phyloP scores from a whole-genome alignment of 352 stramenopile species.

The Phytophthora lateralis region DNA sequence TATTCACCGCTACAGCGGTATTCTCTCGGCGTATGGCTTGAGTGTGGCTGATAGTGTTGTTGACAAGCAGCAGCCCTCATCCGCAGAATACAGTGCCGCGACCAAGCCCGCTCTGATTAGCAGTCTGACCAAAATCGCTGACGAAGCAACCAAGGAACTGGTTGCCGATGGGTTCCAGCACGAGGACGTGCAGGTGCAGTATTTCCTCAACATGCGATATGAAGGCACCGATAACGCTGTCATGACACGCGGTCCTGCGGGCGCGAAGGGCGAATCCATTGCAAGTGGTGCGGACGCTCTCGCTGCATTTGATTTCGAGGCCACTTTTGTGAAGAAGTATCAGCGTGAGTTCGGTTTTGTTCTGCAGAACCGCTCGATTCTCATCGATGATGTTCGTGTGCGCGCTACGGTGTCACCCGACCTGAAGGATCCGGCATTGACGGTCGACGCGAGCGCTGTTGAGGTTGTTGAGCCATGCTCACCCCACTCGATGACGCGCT shows the following conservation, averaged over 20 bases:
- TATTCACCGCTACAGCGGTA: slow-evolving; percentile 98
- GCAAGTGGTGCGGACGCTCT: slow-evolving; percentile 35
- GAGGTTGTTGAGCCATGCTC: slow-evolving; percentile 32
- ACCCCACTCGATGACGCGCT: slow-evolving; percentile 67
- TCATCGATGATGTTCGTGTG: slow-evolving; percentile 98
- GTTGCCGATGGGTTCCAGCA: slow-evolving; percentile 81
- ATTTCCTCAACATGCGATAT: slow-evolving; percentile 98
- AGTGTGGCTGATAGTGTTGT: slow-evolving; percentile 97
- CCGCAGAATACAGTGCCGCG: slow-evolving; percentile 55
- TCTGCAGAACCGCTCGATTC: slow-evolving; percentile 91
- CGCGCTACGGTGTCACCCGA: slow-evolving; percentile 92
- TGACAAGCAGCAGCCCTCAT: slow-evolving; percentile 95
- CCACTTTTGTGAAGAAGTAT: slow-evolving; percentile 93
- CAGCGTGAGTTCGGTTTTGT: slow-evolving; percentile 98
- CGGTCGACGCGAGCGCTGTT: slow-evolving; percentile 1
- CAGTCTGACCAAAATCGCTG: slow-evolving; percentile 54
- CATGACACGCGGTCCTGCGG: slow-evolving; percentile 90
- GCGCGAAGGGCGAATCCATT: slow-evolving; percentile 44
- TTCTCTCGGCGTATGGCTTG: slow-evolving; percentile 98
- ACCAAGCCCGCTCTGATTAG: slow-evolving; percentile 59
- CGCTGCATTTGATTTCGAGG: slow-evolving; percentile 83
- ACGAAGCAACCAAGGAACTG: slow-evolving; percentile 73
- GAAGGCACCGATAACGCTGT: slow-evolving; percentile 98
- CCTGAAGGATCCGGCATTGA: slow-evolving; percentile 45
- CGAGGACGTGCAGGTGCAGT: slow-evolving; percentile 93